These are phyloP conservation scores for Aureobasidium mangrovei DNA, from an alignment of 2,329 filamentous ascomycete species.

Conservation along the genomic window DNA sequence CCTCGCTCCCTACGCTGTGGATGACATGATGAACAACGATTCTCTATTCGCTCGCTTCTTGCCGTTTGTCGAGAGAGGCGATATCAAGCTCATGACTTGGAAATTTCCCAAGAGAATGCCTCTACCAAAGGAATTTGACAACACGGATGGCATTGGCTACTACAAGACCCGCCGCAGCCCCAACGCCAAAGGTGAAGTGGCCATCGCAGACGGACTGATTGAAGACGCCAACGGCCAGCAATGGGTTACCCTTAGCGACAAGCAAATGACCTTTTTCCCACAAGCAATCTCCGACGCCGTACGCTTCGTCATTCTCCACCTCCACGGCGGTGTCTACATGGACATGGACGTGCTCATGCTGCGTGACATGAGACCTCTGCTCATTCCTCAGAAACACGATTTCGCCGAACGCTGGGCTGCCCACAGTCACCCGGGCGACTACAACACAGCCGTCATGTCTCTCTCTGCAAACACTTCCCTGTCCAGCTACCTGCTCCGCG, in stretches of 20 bases:
- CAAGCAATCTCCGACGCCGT: slow-evolving; percentile 50
- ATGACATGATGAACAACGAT: slow-evolving; percentile 44
- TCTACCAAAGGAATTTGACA: slow-evolving; percentile 39
- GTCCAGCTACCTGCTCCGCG: slow-evolving; percentile 46
- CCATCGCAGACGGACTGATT: slow-evolving; percentile 44
- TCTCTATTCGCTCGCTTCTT: slow-evolving; percentile 45
- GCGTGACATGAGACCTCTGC: slow-evolving; percentile 45
- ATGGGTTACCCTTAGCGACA: slow-evolving; percentile 45
- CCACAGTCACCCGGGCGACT: slow-evolving; percentile 42
- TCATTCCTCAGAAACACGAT: slow-evolving; percentile 42
- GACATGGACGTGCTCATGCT: slow-evolving; percentile 50
- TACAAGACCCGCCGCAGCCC: slow-evolving; percentile 40
- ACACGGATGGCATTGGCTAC: slow-evolving; percentile 42
- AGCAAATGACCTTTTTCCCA: slow-evolving; percentile 50
- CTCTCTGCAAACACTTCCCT: slow-evolving; percentile 47
- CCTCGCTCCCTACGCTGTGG: slow-evolving; percentile 40
- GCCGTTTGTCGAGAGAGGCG: slow-evolving; percentile 45
- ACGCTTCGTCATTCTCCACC: slow-evolving; percentile 46
- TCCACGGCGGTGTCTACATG: slow-evolving; percentile 46
- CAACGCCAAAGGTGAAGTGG: slow-evolving; percentile 33
- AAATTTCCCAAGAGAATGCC: slow-evolving; percentile 46
- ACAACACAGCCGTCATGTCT: slow-evolving; percentile 50
- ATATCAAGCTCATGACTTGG: slow-evolving; percentile 45
- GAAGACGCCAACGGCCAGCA: slow-evolving; percentile 42
- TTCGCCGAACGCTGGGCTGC: slow-evolving; percentile 50